Percentiles rank a stretch among this genome's conserved stretches.
Conservation (phyloP, 306 rosid genomes). For the Mimosa pudica region DNA sequence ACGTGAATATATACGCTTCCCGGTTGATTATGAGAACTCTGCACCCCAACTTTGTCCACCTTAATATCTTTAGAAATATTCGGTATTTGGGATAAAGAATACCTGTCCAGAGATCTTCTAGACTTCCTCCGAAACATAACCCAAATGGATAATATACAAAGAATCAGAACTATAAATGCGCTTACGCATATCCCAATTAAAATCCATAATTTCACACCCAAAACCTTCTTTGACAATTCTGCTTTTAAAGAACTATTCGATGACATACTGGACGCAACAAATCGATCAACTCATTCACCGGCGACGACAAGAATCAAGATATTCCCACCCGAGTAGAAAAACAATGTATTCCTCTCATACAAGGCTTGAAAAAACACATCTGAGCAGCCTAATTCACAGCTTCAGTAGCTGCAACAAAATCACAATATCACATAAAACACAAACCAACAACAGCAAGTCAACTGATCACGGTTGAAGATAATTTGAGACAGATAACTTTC, state of each 20-base stretch:
- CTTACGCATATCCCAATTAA: conserved; percentile 82
- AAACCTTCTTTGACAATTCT: conserved; percentile 74
- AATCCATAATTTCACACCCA: conserved; percentile 87
- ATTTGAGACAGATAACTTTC: conserved; percentile 18
- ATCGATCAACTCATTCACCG: conserved; percentile 41
- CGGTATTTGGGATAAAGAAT: conserved; percentile 74
- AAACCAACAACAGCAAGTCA: conserved; percentile 25
- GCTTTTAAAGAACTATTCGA: conserved; percentile 59
- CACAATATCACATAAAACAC: not conserved
- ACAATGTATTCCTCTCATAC: conserved; percentile 37
- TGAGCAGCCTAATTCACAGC: conserved; percentile 21
- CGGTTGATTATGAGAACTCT: conserved; percentile 53
- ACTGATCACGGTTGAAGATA: conserved; percentile 24
- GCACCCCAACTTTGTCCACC: conserved; percentile 75
- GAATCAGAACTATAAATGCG: conserved; percentile 76
- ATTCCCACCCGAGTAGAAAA: conserved; percentile 52
- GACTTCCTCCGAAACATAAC: conserved; percentile 78
- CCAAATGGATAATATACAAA: conserved; percentile 77
- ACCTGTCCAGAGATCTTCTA: conserved; percentile 63
- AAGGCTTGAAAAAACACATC: conserved; percentile 14
- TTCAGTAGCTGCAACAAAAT: conserved; percentile 24
- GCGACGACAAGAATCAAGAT: conserved; percentile 42
- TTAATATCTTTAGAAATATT: conserved; percentile 80
- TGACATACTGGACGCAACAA: conserved; percentile 54
- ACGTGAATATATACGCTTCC: conserved; percentile 52